Conservation (phyloP, 192 early-diverging fungal genomes). For the Coemansia sp. region DNA sequence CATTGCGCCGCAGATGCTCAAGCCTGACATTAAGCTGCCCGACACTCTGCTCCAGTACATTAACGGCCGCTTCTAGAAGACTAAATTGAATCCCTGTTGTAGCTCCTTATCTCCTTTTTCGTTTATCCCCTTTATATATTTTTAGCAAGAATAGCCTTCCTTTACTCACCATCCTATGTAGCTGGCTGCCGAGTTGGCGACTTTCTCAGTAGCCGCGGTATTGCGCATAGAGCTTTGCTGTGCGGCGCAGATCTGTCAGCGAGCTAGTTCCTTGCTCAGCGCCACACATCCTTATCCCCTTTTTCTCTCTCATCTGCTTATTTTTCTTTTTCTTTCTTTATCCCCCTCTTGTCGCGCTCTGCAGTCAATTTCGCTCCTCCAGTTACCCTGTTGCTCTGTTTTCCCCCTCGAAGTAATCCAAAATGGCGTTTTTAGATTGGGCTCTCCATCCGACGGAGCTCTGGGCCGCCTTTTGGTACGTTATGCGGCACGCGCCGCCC, state of each 20-base stretch:
- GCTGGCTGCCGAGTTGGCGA: too few species aligned
- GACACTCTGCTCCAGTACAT: constrained; percentile 40
- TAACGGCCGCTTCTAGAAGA: constrained; percentile 50
- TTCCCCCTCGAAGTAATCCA: background rate
- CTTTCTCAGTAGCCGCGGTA: too few species aligned
- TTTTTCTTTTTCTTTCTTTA: background rate
- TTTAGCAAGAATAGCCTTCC: too few species aligned
- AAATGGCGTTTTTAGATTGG: constrained; percentile 67
- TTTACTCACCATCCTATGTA: too few species aligned
- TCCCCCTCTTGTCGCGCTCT: background rate
- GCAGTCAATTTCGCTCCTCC: too few species aligned
- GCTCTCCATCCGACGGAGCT: constrained; percentile 86
- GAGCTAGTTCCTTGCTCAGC: too few species aligned
- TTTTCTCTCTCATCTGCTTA: background rate
- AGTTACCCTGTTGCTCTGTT: background rate
- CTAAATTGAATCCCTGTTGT: background rate
- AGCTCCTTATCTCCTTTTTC: background rate
- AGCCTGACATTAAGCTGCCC: constrained; percentile 35
- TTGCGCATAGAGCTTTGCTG: too few species aligned
- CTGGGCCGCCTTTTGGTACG: constrained; percentile 75
- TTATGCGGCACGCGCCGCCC: constrained; percentile 58
- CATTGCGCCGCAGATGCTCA: constrained; percentile 63
- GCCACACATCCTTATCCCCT: background rate
- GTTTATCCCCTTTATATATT: too few species aligned
- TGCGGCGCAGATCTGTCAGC: too few species aligned